Evolutionary conservation across 371 early-diverging fungal genomes (phyloP).

Genomic region (Mortierella sp.): DNA sequence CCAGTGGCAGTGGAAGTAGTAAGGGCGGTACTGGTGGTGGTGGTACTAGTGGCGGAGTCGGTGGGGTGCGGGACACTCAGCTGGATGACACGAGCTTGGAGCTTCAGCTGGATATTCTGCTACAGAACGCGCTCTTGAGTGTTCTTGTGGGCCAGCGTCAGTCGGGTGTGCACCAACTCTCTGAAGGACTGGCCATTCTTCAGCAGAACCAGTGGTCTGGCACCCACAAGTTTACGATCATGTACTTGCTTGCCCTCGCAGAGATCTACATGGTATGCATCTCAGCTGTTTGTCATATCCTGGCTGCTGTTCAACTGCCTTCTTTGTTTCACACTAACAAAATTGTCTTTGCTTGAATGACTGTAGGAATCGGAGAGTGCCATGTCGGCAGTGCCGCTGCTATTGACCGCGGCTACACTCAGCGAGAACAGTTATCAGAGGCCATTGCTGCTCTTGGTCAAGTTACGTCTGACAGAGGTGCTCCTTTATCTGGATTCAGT

Average conservation of each 20-base stretch:
- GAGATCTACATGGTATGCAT: slow-evolving; percentile 38
- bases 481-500: slow-evolving; percentile 28
- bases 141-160: slow-evolving; percentile 21
- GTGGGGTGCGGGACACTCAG: slow-evolving; percentile 12
- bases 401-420: slow-evolving; percentile 32
- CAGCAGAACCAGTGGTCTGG: slow-evolving; percentile 44
- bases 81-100: slow-evolving; percentile 36
- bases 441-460: slow-evolving; percentile 41
- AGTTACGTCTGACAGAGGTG: slow-evolving; percentile 36
- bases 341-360: not conserved
- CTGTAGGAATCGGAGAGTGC: slow-evolving; percentile 34
- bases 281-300: not conserved
- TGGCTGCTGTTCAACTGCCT: not conserved
- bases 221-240: slow-evolving; percentile 27
- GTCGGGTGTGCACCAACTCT: slow-evolving; percentile 35
- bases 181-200: slow-evolving; percentile 29
- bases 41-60: not conserved
- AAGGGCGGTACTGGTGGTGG: not conserved
- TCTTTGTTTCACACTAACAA: not conserved
- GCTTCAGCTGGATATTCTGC: slow-evolving; percentile 34
- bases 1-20: not conserved
- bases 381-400: slow-evolving; percentile 33
- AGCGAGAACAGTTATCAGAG: slow-evolving; percentile 34
- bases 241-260: slow-evolving; percentile 41
- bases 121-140: slow-evolving; percentile 32